These are phyloP conservation scores for Aureobasidium sp. DNA, from an alignment of 2,329 filamentous ascomycete genomes.

Conservation along the genomic window DNA sequence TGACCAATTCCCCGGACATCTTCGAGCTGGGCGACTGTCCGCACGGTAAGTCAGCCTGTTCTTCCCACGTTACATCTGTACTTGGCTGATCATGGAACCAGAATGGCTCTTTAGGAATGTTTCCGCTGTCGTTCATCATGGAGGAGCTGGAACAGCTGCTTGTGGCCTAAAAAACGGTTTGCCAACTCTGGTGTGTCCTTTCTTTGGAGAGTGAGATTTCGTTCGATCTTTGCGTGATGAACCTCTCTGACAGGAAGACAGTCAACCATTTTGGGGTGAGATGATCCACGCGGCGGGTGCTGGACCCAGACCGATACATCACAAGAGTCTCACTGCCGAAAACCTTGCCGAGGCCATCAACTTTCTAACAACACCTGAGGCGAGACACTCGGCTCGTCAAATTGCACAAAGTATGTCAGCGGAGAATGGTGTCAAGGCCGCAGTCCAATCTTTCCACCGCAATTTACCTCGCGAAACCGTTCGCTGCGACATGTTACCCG, in stretches of 20 bases:
- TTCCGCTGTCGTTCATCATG: conserved; percentile 33
- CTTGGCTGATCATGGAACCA: not conserved
- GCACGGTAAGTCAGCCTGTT: not conserved
- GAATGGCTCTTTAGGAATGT: conserved; percentile 32
- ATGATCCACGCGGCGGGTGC: conserved; percentile 38
- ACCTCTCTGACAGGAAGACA: conserved; percentile 9
- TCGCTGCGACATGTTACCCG: conserved; percentile 56
- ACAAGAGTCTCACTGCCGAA: conserved; percentile 30
- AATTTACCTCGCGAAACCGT: not conserved
- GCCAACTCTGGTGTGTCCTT: not conserved
- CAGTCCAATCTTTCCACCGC: conserved; percentile 35
- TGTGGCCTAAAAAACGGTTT: conserved; percentile 29
- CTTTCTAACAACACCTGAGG: conserved; percentile 28
- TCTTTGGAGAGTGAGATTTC: conserved; percentile 10
- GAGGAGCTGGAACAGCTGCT: conserved; percentile 33
- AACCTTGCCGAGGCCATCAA: conserved; percentile 33
- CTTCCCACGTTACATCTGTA: rapidly evolving
- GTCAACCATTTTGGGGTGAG: conserved; percentile 41
- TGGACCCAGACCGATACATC: conserved; percentile 34
- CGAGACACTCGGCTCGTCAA: conserved; percentile 22
- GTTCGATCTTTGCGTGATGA: conserved; percentile 13
- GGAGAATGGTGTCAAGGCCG: conserved; percentile 33
- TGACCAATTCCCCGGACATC: conserved; percentile 8
- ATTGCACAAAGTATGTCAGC: conserved; percentile 23
- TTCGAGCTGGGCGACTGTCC: conserved; percentile 4